Percentiles rank a stretch among this genome's conserved stretches.
Evolutionary conservation across 495 filamentous ascomycete genomes (phyloP).

Genomic region (Xylaria curta): DNA sequence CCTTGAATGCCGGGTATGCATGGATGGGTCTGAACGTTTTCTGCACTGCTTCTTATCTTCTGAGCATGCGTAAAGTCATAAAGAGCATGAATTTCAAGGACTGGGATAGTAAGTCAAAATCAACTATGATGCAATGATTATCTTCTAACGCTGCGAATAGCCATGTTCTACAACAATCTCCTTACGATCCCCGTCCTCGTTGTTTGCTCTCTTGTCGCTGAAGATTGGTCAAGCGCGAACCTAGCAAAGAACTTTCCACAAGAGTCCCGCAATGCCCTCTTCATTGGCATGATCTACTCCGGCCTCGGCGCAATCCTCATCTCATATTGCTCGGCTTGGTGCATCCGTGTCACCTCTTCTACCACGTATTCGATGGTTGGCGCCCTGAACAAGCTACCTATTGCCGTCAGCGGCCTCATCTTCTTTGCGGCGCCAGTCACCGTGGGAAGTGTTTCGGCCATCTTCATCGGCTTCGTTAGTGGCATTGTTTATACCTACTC

Average conservation of each 20-base stretch:
- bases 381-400: conserved; percentile 95
- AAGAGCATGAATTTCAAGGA: conserved; percentile 99
- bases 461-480: conserved; percentile 85
- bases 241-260: conserved; percentile 85
- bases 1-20: conserved; percentile 92
- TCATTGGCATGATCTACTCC: conserved; percentile 91
- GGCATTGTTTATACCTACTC: conserved; percentile 92
- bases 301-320: conserved; percentile 96
- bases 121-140: background rate
- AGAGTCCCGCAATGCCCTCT: conserved; percentile 73
- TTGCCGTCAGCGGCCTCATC: conserved; percentile 86
- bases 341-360: conserved; percentile 93
- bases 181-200: conserved; percentile 94
- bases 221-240: conserved; percentile 92
- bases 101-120: conserved; percentile 83
- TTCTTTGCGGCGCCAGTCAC: conserved; percentile 97
- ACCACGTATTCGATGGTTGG: conserved; percentile 99
- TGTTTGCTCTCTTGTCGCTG: conserved; percentile 78
- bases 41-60: conserved; percentile 87
- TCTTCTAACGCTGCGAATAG: conserved; percentile 57
- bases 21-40: conserved; percentile 99
- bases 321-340: conserved; percentile 98
- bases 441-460: conserved; percentile 88
- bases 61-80: conserved; percentile 97
- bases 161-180: conserved; percentile 99